phyloP scores from a whole-genome alignment of 768 basidiomycete species.

The Serpula lacrymans region DNA sequence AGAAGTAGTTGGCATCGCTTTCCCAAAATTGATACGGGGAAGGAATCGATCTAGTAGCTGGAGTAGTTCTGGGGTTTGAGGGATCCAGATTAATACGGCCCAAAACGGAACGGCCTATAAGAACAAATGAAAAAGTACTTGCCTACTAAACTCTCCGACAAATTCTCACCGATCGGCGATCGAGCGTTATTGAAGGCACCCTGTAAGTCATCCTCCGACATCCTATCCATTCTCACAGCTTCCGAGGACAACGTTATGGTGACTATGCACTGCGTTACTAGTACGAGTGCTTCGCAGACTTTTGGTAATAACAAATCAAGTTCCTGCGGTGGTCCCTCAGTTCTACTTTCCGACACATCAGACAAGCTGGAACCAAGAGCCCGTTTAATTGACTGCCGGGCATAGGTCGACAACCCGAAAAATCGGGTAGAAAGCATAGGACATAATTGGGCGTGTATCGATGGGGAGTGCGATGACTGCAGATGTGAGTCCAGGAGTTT shows the following conservation, averaged over 20 bases:
- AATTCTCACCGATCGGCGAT: conserved; percentile 37
- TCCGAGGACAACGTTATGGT: conserved; percentile 50
- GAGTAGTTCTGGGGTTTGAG: conserved; percentile 64
- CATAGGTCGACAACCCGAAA: conserved; percentile 57
- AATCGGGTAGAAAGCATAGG: conserved; percentile 63
- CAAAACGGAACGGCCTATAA: too few relatives aligned
- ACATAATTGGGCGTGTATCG: conserved; percentile 40
- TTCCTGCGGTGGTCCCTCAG: conserved; percentile 28
- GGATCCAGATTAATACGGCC: too few relatives aligned
- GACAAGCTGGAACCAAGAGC: conserved; percentile 34
- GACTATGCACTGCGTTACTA: conserved; percentile 73
- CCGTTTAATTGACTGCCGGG: conserved; percentile 47
- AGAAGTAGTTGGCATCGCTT: conserved; percentile 36
- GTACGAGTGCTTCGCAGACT: conserved; percentile 75
- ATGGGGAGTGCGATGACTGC: conserved; percentile 45
- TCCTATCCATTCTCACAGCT: conserved; percentile 32
- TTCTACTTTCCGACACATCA: conserved; percentile 6
- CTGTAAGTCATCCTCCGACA: conserved; percentile 22
- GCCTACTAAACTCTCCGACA: conserved; percentile 61
- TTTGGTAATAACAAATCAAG: conserved; percentile 73
- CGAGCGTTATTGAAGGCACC: conserved; percentile 42
- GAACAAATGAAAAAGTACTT: conserved; percentile 18
- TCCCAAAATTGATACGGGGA: conserved; percentile 81
- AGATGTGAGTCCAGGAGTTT: conserved; percentile 86
- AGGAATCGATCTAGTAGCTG: conserved; percentile 76